These are phyloP conservation scores for Salix brachista DNA, from an alignment of 345 rosid species.

Conservation along the genomic window DNA sequence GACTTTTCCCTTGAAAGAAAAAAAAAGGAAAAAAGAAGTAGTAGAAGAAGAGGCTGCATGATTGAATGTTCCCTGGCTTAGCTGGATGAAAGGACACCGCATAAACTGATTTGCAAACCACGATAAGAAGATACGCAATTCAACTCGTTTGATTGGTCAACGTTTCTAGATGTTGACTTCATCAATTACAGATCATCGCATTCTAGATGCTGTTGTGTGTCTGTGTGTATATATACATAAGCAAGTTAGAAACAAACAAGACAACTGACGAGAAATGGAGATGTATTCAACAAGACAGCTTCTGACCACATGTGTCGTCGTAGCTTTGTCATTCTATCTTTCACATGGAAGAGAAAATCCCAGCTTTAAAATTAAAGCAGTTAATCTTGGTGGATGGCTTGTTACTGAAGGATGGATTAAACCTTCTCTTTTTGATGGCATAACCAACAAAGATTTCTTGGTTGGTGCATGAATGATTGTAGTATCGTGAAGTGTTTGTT, in stretches of 20 bases:
- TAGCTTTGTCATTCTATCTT: constrained; percentile 8
- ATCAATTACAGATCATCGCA: neutral
- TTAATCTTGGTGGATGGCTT: constrained; percentile 69
- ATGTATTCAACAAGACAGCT: constrained; percentile 3
- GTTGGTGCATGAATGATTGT: constrained; percentile 14
- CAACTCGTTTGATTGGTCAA: neutral
- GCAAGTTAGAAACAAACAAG: neutral
- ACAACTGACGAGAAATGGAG: neutral
- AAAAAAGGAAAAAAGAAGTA: no score
- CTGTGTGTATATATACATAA: neutral
- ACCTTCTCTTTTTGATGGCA: constrained; percentile 62
- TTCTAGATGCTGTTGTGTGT: no score
- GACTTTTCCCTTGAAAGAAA: no score
- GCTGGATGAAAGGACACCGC: no score
- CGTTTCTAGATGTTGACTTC: neutral
- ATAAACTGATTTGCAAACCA: no score
- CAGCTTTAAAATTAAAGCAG: constrained; percentile 38
- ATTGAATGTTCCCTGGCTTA: no score
- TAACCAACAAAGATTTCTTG: constrained; percentile 58
- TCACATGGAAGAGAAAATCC: constrained; percentile 22
- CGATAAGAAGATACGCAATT: neutral
- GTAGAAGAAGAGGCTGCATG: no score
- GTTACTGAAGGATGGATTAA: constrained; percentile 70
- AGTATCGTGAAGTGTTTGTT: neutral
- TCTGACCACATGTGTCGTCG: constrained; percentile 2